Evolutionary conservation across 352 stramenopile species (phyloP).

Genomic region (Phytophthora gonapodyides): DNA sequence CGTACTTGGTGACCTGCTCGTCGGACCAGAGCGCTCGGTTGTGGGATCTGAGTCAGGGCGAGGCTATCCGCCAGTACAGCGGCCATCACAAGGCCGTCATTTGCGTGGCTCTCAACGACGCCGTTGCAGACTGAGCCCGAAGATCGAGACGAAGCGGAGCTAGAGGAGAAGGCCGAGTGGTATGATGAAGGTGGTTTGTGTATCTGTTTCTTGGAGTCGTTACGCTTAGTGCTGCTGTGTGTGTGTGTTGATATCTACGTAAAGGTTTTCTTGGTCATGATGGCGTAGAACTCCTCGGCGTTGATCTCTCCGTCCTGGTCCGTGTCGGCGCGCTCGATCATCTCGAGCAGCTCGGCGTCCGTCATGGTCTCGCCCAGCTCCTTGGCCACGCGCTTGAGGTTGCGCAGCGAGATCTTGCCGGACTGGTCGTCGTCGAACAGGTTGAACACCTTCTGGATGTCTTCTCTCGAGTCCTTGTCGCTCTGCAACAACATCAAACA

Average conservation of each 20-base stretch:
- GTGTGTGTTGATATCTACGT: conserved; percentile 50
- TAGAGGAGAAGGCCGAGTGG: conserved; percentile 8
- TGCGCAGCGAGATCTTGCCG: conserved; percentile 96
- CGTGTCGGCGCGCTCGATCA: conserved; percentile 97
- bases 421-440: conserved; percentile 98
- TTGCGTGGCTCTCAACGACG: conserved; percentile 88
- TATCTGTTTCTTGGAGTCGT: conserved; percentile 13
- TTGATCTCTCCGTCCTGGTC: conserved; percentile 97
- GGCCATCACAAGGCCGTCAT: conserved; percentile 92
- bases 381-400: conserved; percentile 98
- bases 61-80: conserved; percentile 89
- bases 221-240: conserved; percentile 16
- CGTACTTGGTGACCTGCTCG: conserved; percentile 96
- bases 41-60: conserved; percentile 95
- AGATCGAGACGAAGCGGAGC: not conserved
- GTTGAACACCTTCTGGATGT: conserved; percentile 97
- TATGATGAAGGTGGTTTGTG: conserved; percentile 16
- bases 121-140: conserved; percentile 54
- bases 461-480: conserved; percentile 95
- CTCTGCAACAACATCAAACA: conserved; percentile 48
- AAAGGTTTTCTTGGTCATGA: conserved; percentile 98
- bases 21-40: conserved; percentile 97
- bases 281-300: conserved; percentile 97
- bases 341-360: conserved; percentile 98
- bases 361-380: conserved; percentile 99